Conservation (phyloP, 2,329 filamentous ascomycete genomes). For the Ustulina deusta region DNA sequence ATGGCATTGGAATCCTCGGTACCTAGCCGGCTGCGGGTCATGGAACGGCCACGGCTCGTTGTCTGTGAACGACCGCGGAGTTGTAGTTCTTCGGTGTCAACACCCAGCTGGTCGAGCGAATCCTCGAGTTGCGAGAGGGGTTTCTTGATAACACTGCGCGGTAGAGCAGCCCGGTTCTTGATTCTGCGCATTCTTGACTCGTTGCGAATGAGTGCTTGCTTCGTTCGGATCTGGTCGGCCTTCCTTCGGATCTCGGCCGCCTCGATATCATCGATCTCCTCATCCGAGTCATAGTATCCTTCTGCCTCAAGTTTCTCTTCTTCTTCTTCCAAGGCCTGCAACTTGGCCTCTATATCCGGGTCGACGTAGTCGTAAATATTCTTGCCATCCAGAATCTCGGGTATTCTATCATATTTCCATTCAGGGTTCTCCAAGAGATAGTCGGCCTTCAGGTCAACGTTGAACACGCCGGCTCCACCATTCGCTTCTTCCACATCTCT, state of each 20-base stretch:
- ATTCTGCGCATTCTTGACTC: constrained; percentile 96
- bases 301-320: constrained; percentile 92
- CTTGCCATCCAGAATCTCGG: constrained; percentile 93
- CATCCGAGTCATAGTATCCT: constrained; percentile 92
- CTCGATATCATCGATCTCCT: constrained; percentile 85
- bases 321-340: constrained; percentile 92
- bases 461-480: constrained; percentile 95
- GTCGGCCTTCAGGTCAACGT: constrained; percentile 88
- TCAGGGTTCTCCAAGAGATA: constrained; percentile 89
- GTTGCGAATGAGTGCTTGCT: constrained; percentile 91
- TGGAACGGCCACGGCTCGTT: constrained; percentile 77
- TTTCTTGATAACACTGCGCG: constrained; percentile 83
- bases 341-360: constrained; percentile 93
- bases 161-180: constrained; percentile 96
- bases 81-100: constrained; percentile 81
- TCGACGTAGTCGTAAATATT: constrained; percentile 98
- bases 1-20: constrained; percentile 78
- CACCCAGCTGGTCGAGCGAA: constrained; percentile 84
- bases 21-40: constrained; percentile 70
- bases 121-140: constrained; percentile 88
- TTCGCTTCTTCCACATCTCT: constrained; percentile 91
- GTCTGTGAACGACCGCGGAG: constrained; percentile 77
- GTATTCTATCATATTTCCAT: constrained; percentile 97
- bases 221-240: constrained; percentile 95
- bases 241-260: constrained; percentile 90